Base-by-base conservation (phyloP, 164 flowering plant species). In the Umbellularia californica region DNA sequence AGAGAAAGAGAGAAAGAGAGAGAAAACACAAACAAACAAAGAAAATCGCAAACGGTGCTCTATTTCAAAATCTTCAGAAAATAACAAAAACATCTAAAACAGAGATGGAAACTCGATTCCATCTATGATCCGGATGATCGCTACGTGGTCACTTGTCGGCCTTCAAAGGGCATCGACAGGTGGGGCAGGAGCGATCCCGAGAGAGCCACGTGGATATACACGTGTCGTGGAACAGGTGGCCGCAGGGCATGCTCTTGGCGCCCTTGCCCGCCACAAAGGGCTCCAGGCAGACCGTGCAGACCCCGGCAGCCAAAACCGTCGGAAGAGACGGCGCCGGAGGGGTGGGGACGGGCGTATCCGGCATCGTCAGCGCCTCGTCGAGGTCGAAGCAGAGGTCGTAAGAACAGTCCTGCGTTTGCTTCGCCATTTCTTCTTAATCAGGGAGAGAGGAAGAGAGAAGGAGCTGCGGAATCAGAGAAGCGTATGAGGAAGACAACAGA, bases 211-310 rank as follows among this genome's bases (percentile, higher is more conserved):
- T 66, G 22, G 47, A 66, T 25, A 66, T 66, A 7, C 69, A 66
- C 7, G 47, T 66, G 35, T 5, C 5, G 19, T 27, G 69, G 35
- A 24, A 66, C 41, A 66, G 35, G 41, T 66, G 69, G 69, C 41
- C 7, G 69, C 69, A 66, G 13, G 69, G 69, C 69, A 28, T 66
- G 25, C 41, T 47, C 35, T 66, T 66, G 25, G 65, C 65, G 19
- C 65, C 65, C 9, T 63, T 1, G 3, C 35, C 35, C 47, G 4
- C 2, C 6, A 15, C 69, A 0, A 66, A 28, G 13, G 27, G 19
- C 47, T 66, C 69, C 69, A 66, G 12, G 69, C 69, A 66, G 25
- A 66, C 47, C 2, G 24, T 27, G 6, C 69, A 25, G 19, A 17
- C 35, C 0, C 35, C 69, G 35, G 35, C 35, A 3, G 69, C 9